Evolutionary conservation across 495 filamentous ascomycete genomes (phyloP).

Genomic region (Hyphodiscus hymeniophilus): DNA sequence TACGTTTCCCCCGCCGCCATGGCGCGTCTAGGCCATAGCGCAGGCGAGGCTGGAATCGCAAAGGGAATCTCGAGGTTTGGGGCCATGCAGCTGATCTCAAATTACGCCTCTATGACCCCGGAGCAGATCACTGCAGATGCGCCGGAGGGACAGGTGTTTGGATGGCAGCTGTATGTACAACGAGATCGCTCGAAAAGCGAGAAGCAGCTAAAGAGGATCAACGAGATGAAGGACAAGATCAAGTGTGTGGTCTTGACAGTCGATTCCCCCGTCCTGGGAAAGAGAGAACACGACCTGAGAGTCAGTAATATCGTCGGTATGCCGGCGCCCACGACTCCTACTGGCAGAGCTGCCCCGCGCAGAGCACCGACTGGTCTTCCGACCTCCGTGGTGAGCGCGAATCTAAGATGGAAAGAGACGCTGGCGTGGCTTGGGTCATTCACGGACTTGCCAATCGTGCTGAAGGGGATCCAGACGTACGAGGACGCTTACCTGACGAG

Average conservation of each 20-base stretch:
- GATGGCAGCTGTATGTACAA: constrained; percentile 92
- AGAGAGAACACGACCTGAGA: constrained; percentile 77
- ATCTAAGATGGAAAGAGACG: constrained; percentile 78
- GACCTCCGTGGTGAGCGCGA: too few species aligned
- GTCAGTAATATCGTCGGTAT: too few species aligned
- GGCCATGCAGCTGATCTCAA: constrained; percentile 75
- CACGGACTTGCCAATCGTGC: constrained; percentile 71
- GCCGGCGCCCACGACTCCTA: too few species aligned
- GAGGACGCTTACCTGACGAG: constrained; percentile 83
- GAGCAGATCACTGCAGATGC: constrained; percentile 77
- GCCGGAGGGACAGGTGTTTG: constrained; percentile 64
- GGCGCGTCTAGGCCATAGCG: constrained; percentile 81
- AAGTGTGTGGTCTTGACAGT: constrained; percentile 58
- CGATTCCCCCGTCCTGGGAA: constrained; percentile 84
- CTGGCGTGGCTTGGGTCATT: constrained; percentile 69
- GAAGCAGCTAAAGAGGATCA: constrained; percentile 68
- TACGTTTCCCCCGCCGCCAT: constrained; percentile 84
- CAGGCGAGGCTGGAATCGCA: constrained; percentile 82
- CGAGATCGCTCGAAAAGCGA: constrained; percentile 73
- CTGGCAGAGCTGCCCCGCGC: too few species aligned
- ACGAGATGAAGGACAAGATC: constrained; percentile 30
- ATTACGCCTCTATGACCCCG: constrained; percentile 82
- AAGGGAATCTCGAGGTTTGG: constrained; percentile 67
- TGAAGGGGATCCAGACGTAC: constrained; percentile 91
- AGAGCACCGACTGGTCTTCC: too few species aligned